These are phyloP conservation scores for Triticum dicoccoides DNA, from an alignment of 176 grass and related monocot genomes.

Conservation along the genomic window DNA sequence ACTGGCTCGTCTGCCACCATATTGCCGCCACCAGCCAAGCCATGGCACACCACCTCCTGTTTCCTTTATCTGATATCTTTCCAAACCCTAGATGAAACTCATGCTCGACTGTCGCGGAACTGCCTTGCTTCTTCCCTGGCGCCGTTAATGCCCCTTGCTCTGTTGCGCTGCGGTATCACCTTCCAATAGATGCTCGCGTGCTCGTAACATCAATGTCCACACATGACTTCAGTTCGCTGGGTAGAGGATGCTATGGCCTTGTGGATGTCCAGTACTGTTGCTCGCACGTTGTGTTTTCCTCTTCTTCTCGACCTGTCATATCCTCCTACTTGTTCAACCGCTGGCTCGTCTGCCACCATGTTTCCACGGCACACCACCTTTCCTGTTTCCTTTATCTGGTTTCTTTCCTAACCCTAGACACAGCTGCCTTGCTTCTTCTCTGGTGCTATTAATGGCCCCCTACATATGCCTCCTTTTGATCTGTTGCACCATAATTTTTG, in stretches of 20 bases:
- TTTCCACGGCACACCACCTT: not conserved
- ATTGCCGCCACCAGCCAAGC: not conserved
- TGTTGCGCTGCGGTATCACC: not conserved
- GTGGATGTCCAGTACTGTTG: not conserved
- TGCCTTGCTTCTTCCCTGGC: not conserved
- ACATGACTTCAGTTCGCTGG: not conserved
- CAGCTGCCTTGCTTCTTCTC: not conserved
- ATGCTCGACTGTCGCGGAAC: not conserved
- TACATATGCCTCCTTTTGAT: not conserved
- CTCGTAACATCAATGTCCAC: not conserved
- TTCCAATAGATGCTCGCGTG: not conserved
- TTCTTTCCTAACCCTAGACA: not conserved
- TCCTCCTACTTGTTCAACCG: not conserved
- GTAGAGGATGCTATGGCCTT: not conserved
- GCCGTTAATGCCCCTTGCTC: not conserved
- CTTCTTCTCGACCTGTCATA: constrained; percentile 5
- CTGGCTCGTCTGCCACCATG: not conserved
- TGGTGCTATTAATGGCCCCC: not conserved
- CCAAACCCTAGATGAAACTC: not conserved
- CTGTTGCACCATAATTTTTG: not conserved
- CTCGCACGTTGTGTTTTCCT: not conserved
- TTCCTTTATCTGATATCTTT: not conserved
- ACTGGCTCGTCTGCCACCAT: not conserved
- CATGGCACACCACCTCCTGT: not conserved
- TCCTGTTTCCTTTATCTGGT: not conserved